phyloP scores from a whole-genome alignment of 2,329 filamentous ascomycete genomes.

The Phyllosticta citribraziliensis region DNA sequence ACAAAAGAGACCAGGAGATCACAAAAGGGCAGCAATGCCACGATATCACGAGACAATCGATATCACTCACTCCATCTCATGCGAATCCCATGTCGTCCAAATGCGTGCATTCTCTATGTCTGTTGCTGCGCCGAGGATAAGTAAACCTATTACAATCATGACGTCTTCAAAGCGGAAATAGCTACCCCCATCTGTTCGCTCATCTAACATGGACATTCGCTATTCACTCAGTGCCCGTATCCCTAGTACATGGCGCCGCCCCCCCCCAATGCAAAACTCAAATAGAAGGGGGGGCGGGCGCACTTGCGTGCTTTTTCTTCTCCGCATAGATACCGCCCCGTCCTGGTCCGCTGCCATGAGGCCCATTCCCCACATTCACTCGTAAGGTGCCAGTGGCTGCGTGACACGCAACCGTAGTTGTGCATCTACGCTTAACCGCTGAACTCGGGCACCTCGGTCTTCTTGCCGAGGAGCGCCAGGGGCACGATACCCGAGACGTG shows the following conservation, averaged over 20 bases:
- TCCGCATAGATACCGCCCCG: neutral
- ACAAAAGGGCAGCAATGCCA: neutral
- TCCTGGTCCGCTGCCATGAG: neutral
- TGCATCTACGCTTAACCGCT: slow-evolving; percentile 29
- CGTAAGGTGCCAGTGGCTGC: neutral
- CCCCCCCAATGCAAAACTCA: neutral
- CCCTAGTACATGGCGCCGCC: neutral
- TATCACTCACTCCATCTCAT: no score
- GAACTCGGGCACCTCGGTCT: slow-evolving; percentile 52
- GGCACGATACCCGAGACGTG: slow-evolving; percentile 94
- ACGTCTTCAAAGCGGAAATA: neutral
- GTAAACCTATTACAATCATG: neutral
- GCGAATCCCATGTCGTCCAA: neutral
- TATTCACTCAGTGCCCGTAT: neutral
- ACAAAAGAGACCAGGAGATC: no score
- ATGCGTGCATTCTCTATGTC: neutral
- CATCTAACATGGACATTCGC: neutral
- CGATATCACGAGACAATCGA: no score
- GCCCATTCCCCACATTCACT: neutral
- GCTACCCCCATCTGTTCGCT: neutral
- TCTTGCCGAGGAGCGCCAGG: slow-evolving; percentile 64
- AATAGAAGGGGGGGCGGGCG: neutral
- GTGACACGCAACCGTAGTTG: neutral
- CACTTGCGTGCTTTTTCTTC: neutral
- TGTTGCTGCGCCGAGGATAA: neutral